These are phyloP conservation scores for Adansonia grandidieri DNA, from an alignment of 441 rosid genomes.

Conservation along the genomic window DNA sequence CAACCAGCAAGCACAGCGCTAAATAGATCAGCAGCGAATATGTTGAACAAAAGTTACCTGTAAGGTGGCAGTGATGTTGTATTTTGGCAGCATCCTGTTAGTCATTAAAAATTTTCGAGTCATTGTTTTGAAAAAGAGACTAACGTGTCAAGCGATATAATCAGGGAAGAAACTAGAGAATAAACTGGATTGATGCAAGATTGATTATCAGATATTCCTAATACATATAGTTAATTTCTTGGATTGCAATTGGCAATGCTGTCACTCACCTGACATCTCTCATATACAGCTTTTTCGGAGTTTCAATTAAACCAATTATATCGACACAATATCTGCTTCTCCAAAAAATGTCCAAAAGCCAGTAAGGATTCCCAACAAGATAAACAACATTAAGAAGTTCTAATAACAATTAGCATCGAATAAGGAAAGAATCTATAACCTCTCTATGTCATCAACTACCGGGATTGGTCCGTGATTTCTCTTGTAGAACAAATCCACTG, in stretches of 20 bases:
- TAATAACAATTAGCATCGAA: not conserved
- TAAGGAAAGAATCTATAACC: conserved; percentile 39
- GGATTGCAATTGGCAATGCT: not conserved
- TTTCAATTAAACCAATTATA: conserved; percentile 58
- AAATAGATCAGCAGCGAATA: not conserved
- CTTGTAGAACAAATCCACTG: conserved; percentile 89
- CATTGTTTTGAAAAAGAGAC: not conserved
- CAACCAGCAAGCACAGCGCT: not conserved
- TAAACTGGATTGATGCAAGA: conserved; percentile 4
- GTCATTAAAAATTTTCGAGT: conserved; percentile 17
- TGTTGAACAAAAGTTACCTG: conserved; percentile 52
- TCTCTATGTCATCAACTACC: conserved; percentile 65
- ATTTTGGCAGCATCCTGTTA: conserved; percentile 82
- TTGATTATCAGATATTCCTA: not conserved
- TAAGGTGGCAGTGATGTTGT: conserved; percentile 72
- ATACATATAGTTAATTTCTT: conserved; percentile 2
- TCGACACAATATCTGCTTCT: conserved; percentile 62
- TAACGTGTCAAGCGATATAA: not conserved
- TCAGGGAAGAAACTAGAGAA: not conserved
- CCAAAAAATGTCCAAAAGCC: conserved; percentile 23
- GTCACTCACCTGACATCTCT: conserved; percentile 69
- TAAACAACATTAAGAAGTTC: not conserved
- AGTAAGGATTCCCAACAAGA: conserved; percentile 9
- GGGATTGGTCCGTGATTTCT: conserved; percentile 96
- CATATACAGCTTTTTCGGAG: conserved; percentile 61